Evolutionary conservation across 2,329 filamentous ascomycete genomes (phyloP), one percentile per base, ranked within the genome.

Genomic region (Shiraia bambusicola): DNA sequence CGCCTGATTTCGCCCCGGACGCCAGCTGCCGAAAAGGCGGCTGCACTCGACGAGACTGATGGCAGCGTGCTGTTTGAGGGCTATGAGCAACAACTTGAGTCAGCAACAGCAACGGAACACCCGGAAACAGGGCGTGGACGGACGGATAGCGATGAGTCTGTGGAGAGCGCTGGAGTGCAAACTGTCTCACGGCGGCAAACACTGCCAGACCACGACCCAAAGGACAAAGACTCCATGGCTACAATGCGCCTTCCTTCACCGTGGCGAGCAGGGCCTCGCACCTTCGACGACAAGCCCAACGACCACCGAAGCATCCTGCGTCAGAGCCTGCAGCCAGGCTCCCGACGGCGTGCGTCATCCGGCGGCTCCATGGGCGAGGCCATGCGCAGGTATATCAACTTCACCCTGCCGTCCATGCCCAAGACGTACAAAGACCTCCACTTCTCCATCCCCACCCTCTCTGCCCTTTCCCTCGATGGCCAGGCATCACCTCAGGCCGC

Each of bases 11-110:
- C 78, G 13, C 75, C 79, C 8, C 71, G 72, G 29, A 83, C 79
- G 4, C 79, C 80, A 1, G 77, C 76, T 8, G 75, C 75, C 14
- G 80, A 82, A 57, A 83, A 82, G 59, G 75, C 71, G n/a, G 76
- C 77, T 2, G 75, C 74, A 2, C 65, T 84, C 52, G 76, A 79
- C 45, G 67, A 72, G 25, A 50, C 56, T 12, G 63, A 65, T 14
- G 67, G 68, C 24, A 74, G 72, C 3, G 72, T 63, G 12, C 75
- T 78, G 50, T 80, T 81, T 46, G 69, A 70, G 2, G 59, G 67
- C 28, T 68, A 67, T 37, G 65, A 72, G 35, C 50, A 57, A 9
- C 16, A 32, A 36, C 28, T 32, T 13, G 51, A 52, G 28, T 28
- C 29, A 22, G 9, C 28, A n/a, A 3, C 38, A 28, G 38, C 40